Evolutionary conservation across 306 rosid genomes (phyloP).

Genomic region (Carpinus fangiana): DNA sequence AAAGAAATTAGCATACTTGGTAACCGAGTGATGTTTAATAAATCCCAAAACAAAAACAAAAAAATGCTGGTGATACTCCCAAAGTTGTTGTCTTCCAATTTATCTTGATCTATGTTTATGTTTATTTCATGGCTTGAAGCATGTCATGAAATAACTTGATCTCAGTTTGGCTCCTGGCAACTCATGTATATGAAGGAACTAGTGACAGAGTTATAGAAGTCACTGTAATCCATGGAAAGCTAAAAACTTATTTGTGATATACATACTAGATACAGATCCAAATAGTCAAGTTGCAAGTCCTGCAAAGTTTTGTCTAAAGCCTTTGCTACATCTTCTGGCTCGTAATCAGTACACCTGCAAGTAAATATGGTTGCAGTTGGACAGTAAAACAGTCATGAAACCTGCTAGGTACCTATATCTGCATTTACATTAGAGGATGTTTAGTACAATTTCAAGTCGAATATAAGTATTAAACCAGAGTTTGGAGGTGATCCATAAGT

Average conservation of each 20-base stretch:
- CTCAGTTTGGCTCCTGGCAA: background rate
- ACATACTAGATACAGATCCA: constrained; percentile 58
- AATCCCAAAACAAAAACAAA: background rate
- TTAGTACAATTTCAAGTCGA: background rate
- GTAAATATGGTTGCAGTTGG: background rate
- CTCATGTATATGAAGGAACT: background rate
- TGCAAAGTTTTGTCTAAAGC: constrained; percentile 49
- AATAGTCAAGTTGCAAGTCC: constrained; percentile 58
- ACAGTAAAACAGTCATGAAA: background rate
- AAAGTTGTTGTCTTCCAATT: too few species aligned
- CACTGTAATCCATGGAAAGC: background rate
- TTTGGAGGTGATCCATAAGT: constrained; percentile 54
- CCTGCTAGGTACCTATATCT: background rate
- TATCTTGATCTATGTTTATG: too few species aligned
- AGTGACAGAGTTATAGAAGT: background rate
- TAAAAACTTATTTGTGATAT: background rate
- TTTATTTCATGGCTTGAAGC: too few species aligned
- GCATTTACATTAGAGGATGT: background rate
- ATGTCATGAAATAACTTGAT: too few species aligned
- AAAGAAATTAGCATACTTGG: background rate
- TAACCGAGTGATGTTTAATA: background rate
- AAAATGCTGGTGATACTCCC: background rate
- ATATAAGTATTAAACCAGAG: constrained; percentile 44
- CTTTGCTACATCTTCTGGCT: constrained; percentile 50
- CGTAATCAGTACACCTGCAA: constrained; percentile 50